These are phyloP conservation scores for Nasturtium officinale DNA, from an alignment of 345 rosid genomes.

Conservation along the genomic window DNA sequence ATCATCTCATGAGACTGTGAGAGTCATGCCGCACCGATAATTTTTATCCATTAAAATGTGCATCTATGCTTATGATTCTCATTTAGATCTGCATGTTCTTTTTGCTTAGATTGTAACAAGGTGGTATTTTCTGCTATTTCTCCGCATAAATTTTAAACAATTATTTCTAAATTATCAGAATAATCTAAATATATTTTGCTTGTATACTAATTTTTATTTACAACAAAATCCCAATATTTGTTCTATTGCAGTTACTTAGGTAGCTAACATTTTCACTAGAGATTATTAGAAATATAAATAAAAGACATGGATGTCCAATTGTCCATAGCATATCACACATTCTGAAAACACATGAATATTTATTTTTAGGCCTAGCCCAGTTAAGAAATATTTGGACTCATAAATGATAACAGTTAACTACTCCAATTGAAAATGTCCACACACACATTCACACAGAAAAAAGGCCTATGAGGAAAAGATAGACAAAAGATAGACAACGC, in stretches of 20 bases:
- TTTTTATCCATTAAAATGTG: too few species aligned
- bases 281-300: neutral
- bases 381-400: conserved; percentile 2
- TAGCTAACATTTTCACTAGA: neutral
- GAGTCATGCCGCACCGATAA: too few species aligned
- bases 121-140: too few species aligned
- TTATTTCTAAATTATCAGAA: too few species aligned
- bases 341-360: conserved; percentile 4
- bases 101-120: too few species aligned
- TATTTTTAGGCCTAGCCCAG: conserved; percentile 26
- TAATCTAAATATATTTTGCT: too few species aligned
- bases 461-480: neutral
- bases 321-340: neutral
- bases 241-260: neutral
- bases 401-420: neutral
- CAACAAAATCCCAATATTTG: neutral
- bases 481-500: too few species aligned
- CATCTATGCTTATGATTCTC: too few species aligned
- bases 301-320: neutral
- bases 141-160: too few species aligned
- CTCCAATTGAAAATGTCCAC: conserved; percentile 4
- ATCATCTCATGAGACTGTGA: neutral
- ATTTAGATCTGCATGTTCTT: too few species aligned
- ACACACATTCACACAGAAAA: neutral
- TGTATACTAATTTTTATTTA: neutral